Evolutionary conservation across 1,284 basidiomycete genomes (phyloP).

Genomic region (Entoloma clypeatum): DNA sequence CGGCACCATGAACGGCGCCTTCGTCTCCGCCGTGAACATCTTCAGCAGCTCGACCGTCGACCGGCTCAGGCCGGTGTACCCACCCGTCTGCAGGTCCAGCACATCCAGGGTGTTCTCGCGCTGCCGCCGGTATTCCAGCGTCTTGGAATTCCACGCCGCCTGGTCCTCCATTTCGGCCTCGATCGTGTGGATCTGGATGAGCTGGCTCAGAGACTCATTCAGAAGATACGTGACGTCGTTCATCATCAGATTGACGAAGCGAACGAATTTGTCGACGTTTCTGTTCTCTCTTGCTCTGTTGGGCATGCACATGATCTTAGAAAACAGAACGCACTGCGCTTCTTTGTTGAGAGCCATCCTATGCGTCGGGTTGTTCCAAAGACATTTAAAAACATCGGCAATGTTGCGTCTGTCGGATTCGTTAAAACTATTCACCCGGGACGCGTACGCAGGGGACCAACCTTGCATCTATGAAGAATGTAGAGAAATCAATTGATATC

Average conservation of each 20-base stretch:
- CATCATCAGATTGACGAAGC: constrained; percentile 97
- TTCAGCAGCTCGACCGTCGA: constrained; percentile 89
- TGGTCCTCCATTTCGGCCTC: constrained; percentile 82
- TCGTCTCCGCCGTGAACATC: constrained; percentile 89
- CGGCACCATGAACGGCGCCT: constrained; percentile 90
- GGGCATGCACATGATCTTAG: background rate
- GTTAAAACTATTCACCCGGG: too few relatives aligned
- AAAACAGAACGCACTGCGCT: constrained; percentile 49
- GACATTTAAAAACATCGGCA: constrained; percentile 76
- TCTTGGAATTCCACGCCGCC: constrained; percentile 61
- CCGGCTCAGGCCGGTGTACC: constrained; percentile 83
- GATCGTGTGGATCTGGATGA: constrained; percentile 85
- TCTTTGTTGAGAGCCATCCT: constrained; percentile 79
- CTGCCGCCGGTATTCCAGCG: constrained; percentile 78
- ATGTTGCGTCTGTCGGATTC: constrained; percentile 77
- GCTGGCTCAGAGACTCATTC: constrained; percentile 91
- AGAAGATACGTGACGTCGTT: constrained; percentile 99
- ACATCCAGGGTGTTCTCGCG: constrained; percentile 74
- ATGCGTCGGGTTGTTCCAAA: constrained; percentile 89
- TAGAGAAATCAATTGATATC: background rate
- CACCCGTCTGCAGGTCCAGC: constrained; percentile 80
- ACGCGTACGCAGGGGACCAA: constrained; percentile 22
- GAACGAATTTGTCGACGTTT: constrained; percentile 87
- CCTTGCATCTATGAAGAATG: constrained; percentile 53
- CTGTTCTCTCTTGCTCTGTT: constrained; percentile 35